A percentile compares a stretch with the other conserved stretches of the same genome.
Conservation (phyloP, 192 early-diverging fungal species). For the Kickxella alabastrina region DNA sequence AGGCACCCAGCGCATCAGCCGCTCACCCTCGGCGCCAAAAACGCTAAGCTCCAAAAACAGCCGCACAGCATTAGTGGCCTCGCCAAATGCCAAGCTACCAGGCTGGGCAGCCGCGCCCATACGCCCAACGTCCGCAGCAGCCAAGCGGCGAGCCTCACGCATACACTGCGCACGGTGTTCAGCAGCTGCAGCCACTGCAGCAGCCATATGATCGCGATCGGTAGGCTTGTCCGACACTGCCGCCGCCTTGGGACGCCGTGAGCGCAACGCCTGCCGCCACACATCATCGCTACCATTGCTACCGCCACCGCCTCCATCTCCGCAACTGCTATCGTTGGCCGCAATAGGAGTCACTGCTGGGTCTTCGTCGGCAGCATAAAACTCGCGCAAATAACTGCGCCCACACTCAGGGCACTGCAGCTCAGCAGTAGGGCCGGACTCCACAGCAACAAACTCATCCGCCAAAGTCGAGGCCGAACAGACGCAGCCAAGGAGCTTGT, state of each 20-base stretch:
- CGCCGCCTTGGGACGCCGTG: not conserved
- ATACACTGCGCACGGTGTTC: conserved; percentile 5
- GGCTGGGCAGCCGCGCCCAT: conserved; percentile 1
- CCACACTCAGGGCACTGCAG: conserved; percentile 34
- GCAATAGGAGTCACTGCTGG: no score
- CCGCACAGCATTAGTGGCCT: conserved; percentile 30
- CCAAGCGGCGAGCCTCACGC: conserved; percentile 3
- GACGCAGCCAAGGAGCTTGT: not conserved
- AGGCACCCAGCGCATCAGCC: conserved; percentile 47
- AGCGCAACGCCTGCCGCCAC: conserved; percentile 11
- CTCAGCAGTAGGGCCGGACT: conserved; percentile 6
- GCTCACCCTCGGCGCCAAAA: conserved; percentile 36
- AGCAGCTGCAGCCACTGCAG: not conserved
- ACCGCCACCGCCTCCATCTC: not conserved
- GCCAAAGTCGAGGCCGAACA: not conserved
- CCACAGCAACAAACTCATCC: conserved; percentile 1
- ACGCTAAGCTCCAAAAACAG: conserved; percentile 47
- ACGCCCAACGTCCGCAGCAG: not conserved
- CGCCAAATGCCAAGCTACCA: conserved; percentile 27
- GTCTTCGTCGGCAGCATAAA: conserved; percentile 39
- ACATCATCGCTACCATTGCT: conserved; percentile 8
- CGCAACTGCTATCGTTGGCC: no score
- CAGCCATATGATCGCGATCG: not conserved
- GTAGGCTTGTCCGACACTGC: not conserved
- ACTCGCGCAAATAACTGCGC: conserved; percentile 47